A percentile compares a stretch with the other conserved stretches of the same genome.
phyloP scores from a whole-genome alignment of 495 filamentous ascomycete species.

The Halenospora varia region DNA sequence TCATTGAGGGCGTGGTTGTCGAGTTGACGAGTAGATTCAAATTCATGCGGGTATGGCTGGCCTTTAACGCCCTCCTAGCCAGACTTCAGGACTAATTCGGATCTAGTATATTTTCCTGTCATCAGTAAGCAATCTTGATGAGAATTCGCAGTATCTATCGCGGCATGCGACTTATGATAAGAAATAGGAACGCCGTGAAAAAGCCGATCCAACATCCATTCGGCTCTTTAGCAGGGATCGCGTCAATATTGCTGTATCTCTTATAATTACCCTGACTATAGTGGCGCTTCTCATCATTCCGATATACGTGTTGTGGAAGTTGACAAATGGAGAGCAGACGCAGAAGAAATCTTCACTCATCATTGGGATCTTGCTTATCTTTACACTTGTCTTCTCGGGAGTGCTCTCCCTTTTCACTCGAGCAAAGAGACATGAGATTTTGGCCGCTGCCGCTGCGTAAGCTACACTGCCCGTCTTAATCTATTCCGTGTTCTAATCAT shows the following conservation, averaged over 20 bases:
- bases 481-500: no score
- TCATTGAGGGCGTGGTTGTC: slow-evolving; percentile 28
- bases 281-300: slow-evolving; percentile 15
- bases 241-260: slow-evolving; percentile 2
- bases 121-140: no score
- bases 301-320: slow-evolving; percentile 11
- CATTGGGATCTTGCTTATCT: slow-evolving; percentile 25
- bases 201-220: background rate
- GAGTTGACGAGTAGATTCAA: background rate
- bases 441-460: slow-evolving; percentile 32
- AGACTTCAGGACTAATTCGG: background rate
- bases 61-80: background rate
- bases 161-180: no score
- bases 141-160: no score
- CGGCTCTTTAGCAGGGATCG: slow-evolving; percentile 2
- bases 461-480: no score
- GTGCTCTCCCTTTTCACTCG: slow-evolving; percentile 27
- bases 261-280: slow-evolving; percentile 9
- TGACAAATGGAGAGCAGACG: background rate
- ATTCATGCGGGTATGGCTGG: background rate
- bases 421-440: slow-evolving; percentile 32
- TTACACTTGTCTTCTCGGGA: slow-evolving; percentile 28
- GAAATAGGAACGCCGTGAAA: background rate
- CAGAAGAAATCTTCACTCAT: background rate
- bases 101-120: background rate